phyloP scores from a whole-genome alignment of 495 filamentous ascomycete species.

The Penicillium ochrochloron region DNA sequence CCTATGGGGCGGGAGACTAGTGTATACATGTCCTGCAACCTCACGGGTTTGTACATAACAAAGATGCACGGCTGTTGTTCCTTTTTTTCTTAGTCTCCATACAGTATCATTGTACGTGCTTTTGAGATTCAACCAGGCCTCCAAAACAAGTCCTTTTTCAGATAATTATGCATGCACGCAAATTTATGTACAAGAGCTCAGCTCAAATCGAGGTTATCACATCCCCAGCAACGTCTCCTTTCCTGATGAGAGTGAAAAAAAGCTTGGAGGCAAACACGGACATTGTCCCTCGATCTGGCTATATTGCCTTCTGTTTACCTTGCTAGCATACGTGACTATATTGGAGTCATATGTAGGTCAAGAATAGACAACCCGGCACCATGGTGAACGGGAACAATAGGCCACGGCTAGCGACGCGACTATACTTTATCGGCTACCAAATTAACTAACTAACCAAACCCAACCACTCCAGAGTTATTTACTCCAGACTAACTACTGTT shows the following conservation, averaged over 20 bases:
- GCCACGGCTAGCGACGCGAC: conserved; percentile 1
- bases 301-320: not conserved
- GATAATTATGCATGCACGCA: not conserved
- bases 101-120: no score
- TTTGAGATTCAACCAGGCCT: no score
- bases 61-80: not conserved
- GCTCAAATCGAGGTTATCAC: conserved; percentile 12
- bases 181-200: not conserved
- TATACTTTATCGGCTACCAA: conserved; percentile 1
- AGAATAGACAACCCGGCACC: conserved; percentile 5
- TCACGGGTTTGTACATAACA: conserved; percentile 2
- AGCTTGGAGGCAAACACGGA: not conserved
- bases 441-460: not conserved
- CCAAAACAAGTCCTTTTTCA: not conserved
- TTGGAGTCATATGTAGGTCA: not conserved
- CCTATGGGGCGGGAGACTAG: not conserved
- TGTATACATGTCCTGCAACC: not conserved
- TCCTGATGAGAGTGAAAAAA: not conserved
- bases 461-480: not conserved
- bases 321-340: not conserved
- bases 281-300: not conserved
- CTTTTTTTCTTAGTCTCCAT: not conserved
- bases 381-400: not conserved
- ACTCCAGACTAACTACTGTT: not conserved
- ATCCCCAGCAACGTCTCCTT: not conserved